phyloP scores from a whole-genome alignment of 2,329 filamentous ascomycete species.

The Thelonectria blattea region DNA sequence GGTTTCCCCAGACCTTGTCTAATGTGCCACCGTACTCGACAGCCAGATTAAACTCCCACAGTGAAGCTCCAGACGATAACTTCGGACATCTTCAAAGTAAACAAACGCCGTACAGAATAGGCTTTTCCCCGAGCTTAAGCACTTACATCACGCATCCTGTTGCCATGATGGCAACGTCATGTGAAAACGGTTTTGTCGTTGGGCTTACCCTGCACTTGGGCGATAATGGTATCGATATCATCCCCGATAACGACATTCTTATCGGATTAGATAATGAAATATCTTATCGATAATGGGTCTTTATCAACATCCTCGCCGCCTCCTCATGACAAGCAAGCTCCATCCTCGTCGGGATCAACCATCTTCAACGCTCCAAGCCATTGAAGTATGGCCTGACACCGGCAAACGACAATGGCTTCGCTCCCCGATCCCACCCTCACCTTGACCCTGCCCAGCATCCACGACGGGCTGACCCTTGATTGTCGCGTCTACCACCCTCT shows the following conservation, averaged over 20 bases:
- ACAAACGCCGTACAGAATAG: too few relatives aligned
- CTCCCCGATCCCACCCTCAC: slow-evolving; percentile 64
- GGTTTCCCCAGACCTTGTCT: too few relatives aligned
- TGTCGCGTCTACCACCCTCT: slow-evolving; percentile 82
- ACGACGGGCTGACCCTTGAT: slow-evolving; percentile 77
- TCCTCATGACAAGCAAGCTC: neutral
- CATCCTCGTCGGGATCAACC: neutral
- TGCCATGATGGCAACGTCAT: too few relatives aligned
- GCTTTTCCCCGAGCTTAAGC: too few relatives aligned
- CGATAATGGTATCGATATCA: too few relatives aligned
- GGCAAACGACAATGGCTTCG: slow-evolving; percentile 50
- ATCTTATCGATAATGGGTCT: neutral
- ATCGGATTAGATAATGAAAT: neutral
- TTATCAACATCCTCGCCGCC: neutral
- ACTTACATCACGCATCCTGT: too few relatives aligned
- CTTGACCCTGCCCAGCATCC: slow-evolving; percentile 83
- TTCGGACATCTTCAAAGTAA: neutral
- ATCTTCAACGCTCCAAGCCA: neutral
- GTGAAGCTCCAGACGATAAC: neutral
- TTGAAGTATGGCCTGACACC: slow-evolving; percentile 22
- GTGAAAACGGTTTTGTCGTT: too few relatives aligned
- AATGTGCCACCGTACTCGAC: too few relatives aligned
- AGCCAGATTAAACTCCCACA: too few relatives aligned
- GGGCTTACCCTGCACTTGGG: too few relatives aligned
- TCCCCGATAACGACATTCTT: too few relatives aligned